Evolutionary conservation across 2,329 filamentous ascomycete species (phyloP), one percentile per base, ranked within the genome.

Genomic region (Stachybotrys chartarum): DNA sequence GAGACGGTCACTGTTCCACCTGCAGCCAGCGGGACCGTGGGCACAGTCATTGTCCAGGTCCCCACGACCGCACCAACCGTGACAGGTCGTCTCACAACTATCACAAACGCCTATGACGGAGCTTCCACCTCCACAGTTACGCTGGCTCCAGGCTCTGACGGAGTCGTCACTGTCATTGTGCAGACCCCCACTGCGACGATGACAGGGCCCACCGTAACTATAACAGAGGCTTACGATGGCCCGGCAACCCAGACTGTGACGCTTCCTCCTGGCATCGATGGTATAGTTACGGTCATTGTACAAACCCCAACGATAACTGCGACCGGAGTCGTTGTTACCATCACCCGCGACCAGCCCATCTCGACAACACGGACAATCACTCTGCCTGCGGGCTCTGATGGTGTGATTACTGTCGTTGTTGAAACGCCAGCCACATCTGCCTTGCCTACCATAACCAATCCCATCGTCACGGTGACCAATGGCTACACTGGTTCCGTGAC

Each of bases 1-100:
- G 45, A 58, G 11, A 61, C 58, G 0, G 30, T 60, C 1, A 60
- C 59, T 6, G 17, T 63, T 6, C 51, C 56, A 1, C 60, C 58
- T 30, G 30, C 44, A 5, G n/a, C 30, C 6, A 46, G 50, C 24
- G 49, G 49, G 3, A 31, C 35, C 12, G 18, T 52, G 10, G 54
- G 54, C 18, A 55, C 49, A 8, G 17, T 55, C 12, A 50, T 54
- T 31, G 45, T 54, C 14, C 17, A 52, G 35, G 51, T 44, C 8
- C 54, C 54, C 32, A 52, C 31, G 18, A 17, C 17, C 12, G 12
- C 44, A 16, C 18, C 51, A 39, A 39, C 50, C 2, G 35, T 14
- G 35, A 57, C 53, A 14, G 17, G 35, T 10, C n/a, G 16, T 14
- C 45, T 47, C 10, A 24, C 18, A 3, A 50, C 48, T 10, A 50